Percentiles rank a stretch among this genome's conserved stretches.
These are phyloP conservation scores for Apiotrichum laibachii DNA, from an alignment of 1,284 basidiomycete species.

Conservation along the genomic window DNA sequence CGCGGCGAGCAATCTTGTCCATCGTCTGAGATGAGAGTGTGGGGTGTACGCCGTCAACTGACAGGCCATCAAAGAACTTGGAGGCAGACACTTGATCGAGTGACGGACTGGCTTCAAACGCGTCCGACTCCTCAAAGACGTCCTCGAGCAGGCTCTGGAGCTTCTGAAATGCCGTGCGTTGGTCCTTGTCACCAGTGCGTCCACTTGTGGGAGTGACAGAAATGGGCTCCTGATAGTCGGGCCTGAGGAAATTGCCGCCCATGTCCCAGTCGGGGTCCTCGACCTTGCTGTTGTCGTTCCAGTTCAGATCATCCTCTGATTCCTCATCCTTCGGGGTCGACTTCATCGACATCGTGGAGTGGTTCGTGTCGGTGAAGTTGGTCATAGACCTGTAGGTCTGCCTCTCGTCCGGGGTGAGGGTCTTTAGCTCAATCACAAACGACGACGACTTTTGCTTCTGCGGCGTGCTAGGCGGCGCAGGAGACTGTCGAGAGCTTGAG, in stretches of 20 bases:
- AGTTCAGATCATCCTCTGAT: constrained; percentile 41
- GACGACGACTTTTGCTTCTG: constrained; percentile 7
- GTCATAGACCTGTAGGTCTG: constrained; percentile 8
- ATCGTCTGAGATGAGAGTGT: constrained; percentile 62
- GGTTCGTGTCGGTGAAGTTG: constrained; percentile 5
- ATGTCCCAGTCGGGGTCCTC: constrained; percentile 40
- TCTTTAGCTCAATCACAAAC: background rate
- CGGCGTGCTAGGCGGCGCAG: constrained; percentile 1
- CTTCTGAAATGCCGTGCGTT: constrained; percentile 69
- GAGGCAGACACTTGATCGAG: constrained; percentile 54
- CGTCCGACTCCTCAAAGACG: constrained; percentile 83
- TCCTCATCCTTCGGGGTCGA: constrained; percentile 29
- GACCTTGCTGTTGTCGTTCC: constrained; percentile 26
- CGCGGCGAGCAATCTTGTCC: constrained; percentile 58
- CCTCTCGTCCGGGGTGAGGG: constrained; percentile 7
- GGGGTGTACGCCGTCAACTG: constrained; percentile 60
- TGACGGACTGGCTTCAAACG: constrained; percentile 64
- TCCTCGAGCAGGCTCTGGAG: constrained; percentile 71
- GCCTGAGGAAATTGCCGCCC: constrained; percentile 19
- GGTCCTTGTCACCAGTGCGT: constrained; percentile 68
- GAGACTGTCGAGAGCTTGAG: background rate
- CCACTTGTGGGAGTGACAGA: constrained; percentile 26
- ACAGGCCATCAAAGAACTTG: constrained; percentile 66
- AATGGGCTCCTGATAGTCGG: constrained; percentile 3
- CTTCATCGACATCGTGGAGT: constrained; percentile 7